Evolutionary conservation across 2,329 filamentous ascomycete genomes (phyloP), one percentile per base, ranked within the genome.

Genomic region (Alternaria sp.): DNA sequence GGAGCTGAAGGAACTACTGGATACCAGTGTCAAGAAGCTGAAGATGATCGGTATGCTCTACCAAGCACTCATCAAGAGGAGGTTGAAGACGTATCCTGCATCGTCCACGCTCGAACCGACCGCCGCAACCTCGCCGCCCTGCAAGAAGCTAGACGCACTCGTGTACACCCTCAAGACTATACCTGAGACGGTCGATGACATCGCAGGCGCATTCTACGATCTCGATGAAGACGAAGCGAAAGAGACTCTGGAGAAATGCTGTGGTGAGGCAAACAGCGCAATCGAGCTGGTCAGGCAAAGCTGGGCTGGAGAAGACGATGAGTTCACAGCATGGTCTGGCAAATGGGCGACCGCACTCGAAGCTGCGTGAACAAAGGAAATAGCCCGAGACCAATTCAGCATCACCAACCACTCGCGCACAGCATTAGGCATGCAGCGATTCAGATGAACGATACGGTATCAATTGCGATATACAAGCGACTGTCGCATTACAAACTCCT

Each of bases 261-360:
- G 89, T 63, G 80, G 83, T 2, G 85, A 88, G 55, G 89, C 90
- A 0, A 86, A 87, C 68, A 82, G 79, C 1, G 86, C 85, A 0
- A 84, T 86, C 0, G 84, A 87, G 60, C 74, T 90, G 51, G 79
- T 92, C 12, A 82, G 82, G 54, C 81, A 84, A 62, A 84, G 85
- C 20, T 94, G 92, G 91, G 80, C 86, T 3, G 89, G 86, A 0
- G 80, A 86, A 50, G 84, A 87, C 18, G 94, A 97, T 72, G 92
- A 91, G 72, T 97, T 96, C 74, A 91, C 89, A 0, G 83, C 87
- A 15, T 97, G 94, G 94, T 88, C 86, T n/a, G 83, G 82, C 53
- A 87, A 86, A 55, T 89, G 86, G 86, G 63, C 78, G 41, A 80
- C 78, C 50, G 82, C 83, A 23, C 68, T 85, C 58, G 78, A 82